Conservation (phyloP, 352 stramenopile genomes). For the Peronospora belbahrii region DNA sequence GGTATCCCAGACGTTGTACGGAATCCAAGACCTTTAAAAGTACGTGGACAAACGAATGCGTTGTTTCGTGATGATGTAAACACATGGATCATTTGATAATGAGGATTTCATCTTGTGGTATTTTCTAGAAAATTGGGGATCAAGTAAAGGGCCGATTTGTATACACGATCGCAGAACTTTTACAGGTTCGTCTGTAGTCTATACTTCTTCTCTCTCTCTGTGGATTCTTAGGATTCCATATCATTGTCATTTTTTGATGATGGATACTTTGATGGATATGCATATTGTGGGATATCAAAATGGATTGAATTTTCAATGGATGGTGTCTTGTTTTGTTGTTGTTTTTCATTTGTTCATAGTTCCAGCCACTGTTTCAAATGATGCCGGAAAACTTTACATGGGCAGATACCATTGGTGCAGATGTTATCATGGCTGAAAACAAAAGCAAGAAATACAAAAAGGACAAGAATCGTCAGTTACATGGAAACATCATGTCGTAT, state of each 20-base stretch:
- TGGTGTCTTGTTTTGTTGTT: neutral
- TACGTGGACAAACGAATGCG: slow-evolving; percentile 6
- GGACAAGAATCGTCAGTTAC: slow-evolving; percentile 30
- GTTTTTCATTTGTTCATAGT: no score
- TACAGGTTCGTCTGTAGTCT: slow-evolving; percentile 35
- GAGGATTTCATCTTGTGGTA: no score
- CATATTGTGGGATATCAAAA: neutral
- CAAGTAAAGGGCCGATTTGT: slow-evolving; percentile 44
- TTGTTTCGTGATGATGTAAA: neutral
- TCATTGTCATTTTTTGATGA: neutral
- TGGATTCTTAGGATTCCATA: no score
- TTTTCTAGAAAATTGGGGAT: slow-evolving; percentile 29
- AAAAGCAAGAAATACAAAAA: slow-evolving; percentile 46
- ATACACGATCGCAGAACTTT: slow-evolving; percentile 57
- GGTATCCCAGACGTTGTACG: slow-evolving; percentile 42
- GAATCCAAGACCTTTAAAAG: slow-evolving; percentile 30
- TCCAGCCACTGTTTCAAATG: slow-evolving; percentile 61
- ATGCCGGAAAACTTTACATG: slow-evolving; percentile 56
- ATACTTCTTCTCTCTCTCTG: no score
- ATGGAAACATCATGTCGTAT: slow-evolving; percentile 43
- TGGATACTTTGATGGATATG: no score
- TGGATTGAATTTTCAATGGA: neutral
- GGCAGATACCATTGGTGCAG: slow-evolving; percentile 50
- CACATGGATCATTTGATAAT: no score
- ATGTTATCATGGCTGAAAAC: slow-evolving; percentile 40